Conservation (phyloP, 345 rosid species). For the Syzygium aromaticum region DNA sequence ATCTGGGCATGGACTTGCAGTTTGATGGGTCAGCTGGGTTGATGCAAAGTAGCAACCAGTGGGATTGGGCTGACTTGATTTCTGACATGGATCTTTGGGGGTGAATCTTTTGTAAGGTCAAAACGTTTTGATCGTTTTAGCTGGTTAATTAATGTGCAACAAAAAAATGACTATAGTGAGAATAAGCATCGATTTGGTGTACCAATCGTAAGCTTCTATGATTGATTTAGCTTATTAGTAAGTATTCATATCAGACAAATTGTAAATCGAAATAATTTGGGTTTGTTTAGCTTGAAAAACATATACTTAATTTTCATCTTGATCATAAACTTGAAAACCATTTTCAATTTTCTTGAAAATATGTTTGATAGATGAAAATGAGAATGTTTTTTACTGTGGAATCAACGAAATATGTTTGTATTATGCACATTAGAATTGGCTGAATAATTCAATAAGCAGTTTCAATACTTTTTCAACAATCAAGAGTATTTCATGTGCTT, state of each 20-base stretch:
- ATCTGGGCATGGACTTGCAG: slow-evolving; percentile 4
- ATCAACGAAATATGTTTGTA: not conserved
- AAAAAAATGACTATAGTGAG: not conserved
- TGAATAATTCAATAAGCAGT: not conserved
- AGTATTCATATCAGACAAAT: not conserved
- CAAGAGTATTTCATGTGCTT: not conserved
- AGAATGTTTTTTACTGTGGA: not conserved
- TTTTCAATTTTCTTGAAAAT: not conserved
- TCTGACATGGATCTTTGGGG: slow-evolving; percentile 16
- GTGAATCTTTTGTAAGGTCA: not conserved
- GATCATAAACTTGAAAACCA: not conserved
- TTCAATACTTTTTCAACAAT: not conserved
- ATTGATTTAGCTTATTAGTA: not conserved
- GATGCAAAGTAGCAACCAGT: slow-evolving; percentile 4
- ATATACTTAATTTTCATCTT: not conserved
- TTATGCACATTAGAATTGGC: not conserved
- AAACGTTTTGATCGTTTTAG: no score
- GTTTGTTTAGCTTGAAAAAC: not conserved
- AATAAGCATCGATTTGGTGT: not conserved
- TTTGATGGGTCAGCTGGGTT: slow-evolving; percentile 4
- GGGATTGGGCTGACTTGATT: slow-evolving; percentile 20
- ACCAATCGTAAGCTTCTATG: not conserved
- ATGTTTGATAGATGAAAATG: not conserved
- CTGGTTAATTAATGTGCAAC: not conserved
- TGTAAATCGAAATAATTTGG: not conserved